Percentiles rank a stretch among this genome's conserved stretches.
These are phyloP conservation scores for Nitzschia sp. DNA, from an alignment of 108 stramenopile genomes.

Conservation along the genomic window DNA sequence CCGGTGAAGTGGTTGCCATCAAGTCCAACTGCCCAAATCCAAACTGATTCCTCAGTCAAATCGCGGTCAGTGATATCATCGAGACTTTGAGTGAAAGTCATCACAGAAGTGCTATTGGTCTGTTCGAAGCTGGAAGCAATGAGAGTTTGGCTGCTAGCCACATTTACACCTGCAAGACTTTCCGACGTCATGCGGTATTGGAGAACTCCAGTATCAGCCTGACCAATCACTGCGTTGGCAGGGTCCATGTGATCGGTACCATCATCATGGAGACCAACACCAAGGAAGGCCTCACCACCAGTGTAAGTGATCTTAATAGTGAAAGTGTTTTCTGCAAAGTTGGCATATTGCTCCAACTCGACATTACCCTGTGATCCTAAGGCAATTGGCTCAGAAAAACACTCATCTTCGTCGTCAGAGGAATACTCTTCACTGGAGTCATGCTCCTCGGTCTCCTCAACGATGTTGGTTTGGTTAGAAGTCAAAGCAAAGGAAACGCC, in stretches of 20 bases:
- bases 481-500: too few species aligned
- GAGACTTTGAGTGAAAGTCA: conserved; percentile 10
- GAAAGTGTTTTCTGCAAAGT: conserved; percentile 15
- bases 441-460: too few species aligned
- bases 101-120: neutral
- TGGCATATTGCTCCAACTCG: conserved; percentile 9
- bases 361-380: neutral
- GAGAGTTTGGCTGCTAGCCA: neutral
- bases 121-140: conserved; percentile 4
- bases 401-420: too few species aligned
- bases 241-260: conserved; percentile 9
- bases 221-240: conserved; percentile 18
- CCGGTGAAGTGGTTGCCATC: neutral
- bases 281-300: conserved; percentile 15
- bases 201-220: neutral
- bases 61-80: neutral
- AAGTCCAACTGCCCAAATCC: conserved; percentile 11
- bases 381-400: neutral
- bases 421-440: too few species aligned
- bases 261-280: conserved; percentile 8
- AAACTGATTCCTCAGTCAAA: neutral
- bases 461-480: too few species aligned
- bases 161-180: neutral
- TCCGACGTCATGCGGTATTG: neutral
- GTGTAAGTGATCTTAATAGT: conserved; percentile 12